These are phyloP conservation scores for Aspergillus ostianus DNA, from an alignment of 495 filamentous ascomycete species.

Conservation along the genomic window DNA sequence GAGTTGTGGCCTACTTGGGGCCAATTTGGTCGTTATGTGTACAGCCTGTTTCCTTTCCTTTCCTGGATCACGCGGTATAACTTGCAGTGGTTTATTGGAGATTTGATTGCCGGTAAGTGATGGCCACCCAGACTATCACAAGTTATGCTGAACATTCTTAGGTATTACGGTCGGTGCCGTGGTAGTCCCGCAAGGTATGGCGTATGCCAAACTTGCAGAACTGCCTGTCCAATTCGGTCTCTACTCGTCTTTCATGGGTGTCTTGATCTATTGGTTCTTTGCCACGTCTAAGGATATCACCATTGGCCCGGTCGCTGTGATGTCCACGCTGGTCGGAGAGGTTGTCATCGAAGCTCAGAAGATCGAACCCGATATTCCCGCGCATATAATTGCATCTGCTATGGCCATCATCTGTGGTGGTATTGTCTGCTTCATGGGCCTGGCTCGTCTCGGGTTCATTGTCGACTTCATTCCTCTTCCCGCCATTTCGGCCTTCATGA, in stretches of 20 bases:
- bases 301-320: conserved; percentile 96
- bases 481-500: conserved; percentile 96
- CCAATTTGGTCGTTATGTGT: conserved; percentile 57
- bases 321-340: conserved; percentile 85
- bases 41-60: conserved; percentile 79
- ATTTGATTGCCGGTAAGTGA: conserved; percentile 80
- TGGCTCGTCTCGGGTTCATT: conserved; percentile 82
- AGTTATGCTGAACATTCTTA: conserved; percentile 29
- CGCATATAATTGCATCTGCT: conserved; percentile 69
- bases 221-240: conserved; percentile 80
- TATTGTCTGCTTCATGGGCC: conserved; percentile 80
- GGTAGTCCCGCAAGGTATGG: conserved; percentile 97
- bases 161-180: conserved; percentile 94
- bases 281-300: conserved; percentile 99
- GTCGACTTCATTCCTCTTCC: conserved; percentile 94
- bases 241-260: conserved; percentile 98
- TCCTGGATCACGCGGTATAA: conserved; percentile 91
- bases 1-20: conserved; percentile 56
- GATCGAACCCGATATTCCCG: conserved; percentile 55
- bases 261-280: conserved; percentile 97
- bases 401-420: conserved; percentile 77
- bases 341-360: conserved; percentile 63
- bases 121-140: conserved; percentile 6
- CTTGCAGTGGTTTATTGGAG: conserved; percentile 79
- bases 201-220: conserved; percentile 83